Percentiles rank a stretch among this genome's conserved stretches.
These are phyloP conservation scores for Mimosa bimucronata DNA, from an alignment of 306 rosid genomes.

Conservation along the genomic window DNA sequence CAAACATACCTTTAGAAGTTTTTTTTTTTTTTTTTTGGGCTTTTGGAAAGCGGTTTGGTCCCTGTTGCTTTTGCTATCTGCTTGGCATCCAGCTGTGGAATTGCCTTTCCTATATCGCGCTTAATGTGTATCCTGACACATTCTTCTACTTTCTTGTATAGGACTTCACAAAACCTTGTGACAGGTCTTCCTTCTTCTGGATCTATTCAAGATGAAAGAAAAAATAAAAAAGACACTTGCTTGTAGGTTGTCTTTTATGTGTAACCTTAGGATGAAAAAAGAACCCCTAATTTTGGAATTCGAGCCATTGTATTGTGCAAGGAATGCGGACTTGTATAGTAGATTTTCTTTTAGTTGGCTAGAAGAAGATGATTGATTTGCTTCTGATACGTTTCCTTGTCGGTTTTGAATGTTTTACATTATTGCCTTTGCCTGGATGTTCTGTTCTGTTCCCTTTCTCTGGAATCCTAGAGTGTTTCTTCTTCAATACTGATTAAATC, in stretches of 20 bases:
- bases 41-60: background rate
- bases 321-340: slow-evolving; percentile 36
- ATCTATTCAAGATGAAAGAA: slow-evolving; percentile 57
- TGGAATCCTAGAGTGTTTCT: background rate
- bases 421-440: background rate
- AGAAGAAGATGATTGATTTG: slow-evolving; percentile 23
- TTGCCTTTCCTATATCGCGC: slow-evolving; percentile 31
- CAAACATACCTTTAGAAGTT: background rate
- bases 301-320: slow-evolving; percentile 43
- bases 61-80: slow-evolving; percentile 3
- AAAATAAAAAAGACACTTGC: slow-evolving; percentile 29
- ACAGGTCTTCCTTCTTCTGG: slow-evolving; percentile 63
- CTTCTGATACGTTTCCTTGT: slow-evolving; percentile 18
- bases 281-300: slow-evolving; percentile 41
- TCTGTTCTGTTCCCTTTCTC: background rate
- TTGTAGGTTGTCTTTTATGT: slow-evolving; percentile 45
- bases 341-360: slow-evolving; percentile 30
- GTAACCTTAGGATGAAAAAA: slow-evolving; percentile 39
- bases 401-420: background rate
- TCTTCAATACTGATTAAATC: background rate
- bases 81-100: slow-evolving; percentile 30
- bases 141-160: slow-evolving; percentile 63
- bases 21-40: no score
- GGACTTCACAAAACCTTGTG: slow-evolving; percentile 93
- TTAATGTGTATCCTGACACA: slow-evolving; percentile 53